Base-by-base conservation (phyloP, 2,329 filamentous ascomycete genomes). In the Beauveria sp. region DNA sequence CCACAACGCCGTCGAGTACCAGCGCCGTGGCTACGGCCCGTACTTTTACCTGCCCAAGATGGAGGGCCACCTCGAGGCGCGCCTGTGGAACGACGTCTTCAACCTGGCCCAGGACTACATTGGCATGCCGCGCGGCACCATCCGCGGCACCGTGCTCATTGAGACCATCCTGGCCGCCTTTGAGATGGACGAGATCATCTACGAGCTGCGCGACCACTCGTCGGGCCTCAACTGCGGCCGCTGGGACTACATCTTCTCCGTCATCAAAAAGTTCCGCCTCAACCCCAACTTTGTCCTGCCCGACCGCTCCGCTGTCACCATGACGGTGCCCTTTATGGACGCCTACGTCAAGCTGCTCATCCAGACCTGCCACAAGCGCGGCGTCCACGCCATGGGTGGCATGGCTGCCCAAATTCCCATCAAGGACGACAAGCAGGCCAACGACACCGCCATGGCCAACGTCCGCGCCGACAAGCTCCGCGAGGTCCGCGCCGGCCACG, bases 181-280 rank as follows among this genome's bases (percentile, higher is more conserved):
- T 71, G 94, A 99, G 83, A 99, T 99, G 94, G 94, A 99, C 70
- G 94, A 99, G 86, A 97, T 99, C 77, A 97, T 99, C 78, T 99
- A 97, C 77, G 94, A 97, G 80, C 88, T 99, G 67, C 89, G 94
- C 63, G 93, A 97, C 73, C 94, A 99, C 82, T 93, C 88, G 75
- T 89, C 93, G 7, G 94, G 94, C 53, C 85, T 99, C 71, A 99
- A 99, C 86, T 97, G 94, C 77, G 94, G 94, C 66, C 89, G 94
- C 68, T 99, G 94, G 94, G 94, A 99, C 74, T 99, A 99, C 83
- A 97, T 99, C 79, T 99, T 99, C 84, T 94, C 89, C 75, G 91
- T 93, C 72, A 97, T 99, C 82, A 99, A 99, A 85, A 96, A 96
- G 77, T 96, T 97, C 89, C 91, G 94, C 73, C 86, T 96, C 71